Evolutionary conservation across 805 yeast genomes (phyloP).

Genomic region (Cyberlindnera xylosilytica): DNA sequence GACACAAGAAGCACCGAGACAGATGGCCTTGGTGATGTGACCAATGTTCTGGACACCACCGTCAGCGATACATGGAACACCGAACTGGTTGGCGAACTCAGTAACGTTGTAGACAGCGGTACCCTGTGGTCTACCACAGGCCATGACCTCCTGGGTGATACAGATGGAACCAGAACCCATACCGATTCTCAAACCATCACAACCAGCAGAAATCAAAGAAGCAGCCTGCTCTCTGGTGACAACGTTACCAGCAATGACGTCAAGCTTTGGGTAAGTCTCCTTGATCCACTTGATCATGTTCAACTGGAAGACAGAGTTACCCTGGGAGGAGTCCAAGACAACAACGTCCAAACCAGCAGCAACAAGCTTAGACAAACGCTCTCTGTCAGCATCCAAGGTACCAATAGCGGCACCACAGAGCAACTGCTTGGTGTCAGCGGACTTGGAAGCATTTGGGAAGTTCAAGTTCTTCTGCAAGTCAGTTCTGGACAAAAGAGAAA

Average conservation of each 20-base stretch:
- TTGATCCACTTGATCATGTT: slow-evolving; percentile 93
- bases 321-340: slow-evolving; percentile 93
- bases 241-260: slow-evolving; percentile 97
- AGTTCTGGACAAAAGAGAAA: slow-evolving; percentile 89
- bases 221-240: slow-evolving; percentile 99
- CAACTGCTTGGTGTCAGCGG: slow-evolving; percentile 88
- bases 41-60: slow-evolving; percentile 99
- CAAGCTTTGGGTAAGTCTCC: slow-evolving; percentile 68
- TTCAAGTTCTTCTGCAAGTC: slow-evolving; percentile 94
- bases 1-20: slow-evolving; percentile 94
- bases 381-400: slow-evolving; percentile 84
- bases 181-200: slow-evolving; percentile 97
- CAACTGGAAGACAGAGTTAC: slow-evolving; percentile 93
- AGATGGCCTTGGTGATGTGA: slow-evolving; percentile 94
- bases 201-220: slow-evolving; percentile 88
- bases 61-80: slow-evolving; percentile 98
- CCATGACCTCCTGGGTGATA: slow-evolving; percentile 99
- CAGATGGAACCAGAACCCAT: slow-evolving; percentile 99
- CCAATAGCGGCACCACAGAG: slow-evolving; percentile 99
- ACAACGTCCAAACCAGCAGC: slow-evolving; percentile 98
- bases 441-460: slow-evolving; percentile 93
- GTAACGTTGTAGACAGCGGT: slow-evolving; percentile 95
- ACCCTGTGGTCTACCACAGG: slow-evolving; percentile 99
- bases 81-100: slow-evolving; percentile 91
- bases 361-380: slow-evolving; percentile 78